Evolutionary conservation across 2,329 filamentous ascomycete genomes (phyloP).

Genomic region (Alternaria brassicicola): DNA sequence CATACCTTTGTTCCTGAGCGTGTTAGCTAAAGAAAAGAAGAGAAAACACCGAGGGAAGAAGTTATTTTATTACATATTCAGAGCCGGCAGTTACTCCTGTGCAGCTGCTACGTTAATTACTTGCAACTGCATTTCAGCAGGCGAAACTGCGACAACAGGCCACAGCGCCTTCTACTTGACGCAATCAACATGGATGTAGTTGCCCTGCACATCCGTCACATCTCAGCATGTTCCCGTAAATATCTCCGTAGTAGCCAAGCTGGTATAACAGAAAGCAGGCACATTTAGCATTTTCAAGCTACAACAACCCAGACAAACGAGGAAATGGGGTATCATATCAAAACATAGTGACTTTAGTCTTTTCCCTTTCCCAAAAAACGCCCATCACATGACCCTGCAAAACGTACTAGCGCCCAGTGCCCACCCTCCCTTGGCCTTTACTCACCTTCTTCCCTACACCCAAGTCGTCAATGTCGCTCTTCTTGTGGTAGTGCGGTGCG

Average conservation of each 20-base stretch:
- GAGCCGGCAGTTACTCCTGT: not conserved
- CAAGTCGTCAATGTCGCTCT: too few species aligned
- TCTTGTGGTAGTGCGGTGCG: constrained; percentile 69
- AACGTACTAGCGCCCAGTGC: not conserved
- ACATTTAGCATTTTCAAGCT: too few species aligned
- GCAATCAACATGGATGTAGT: not conserved
- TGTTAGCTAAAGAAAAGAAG: not conserved
- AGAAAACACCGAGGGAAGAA: not conserved
- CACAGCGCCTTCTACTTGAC: not conserved
- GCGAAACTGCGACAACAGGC: not conserved
- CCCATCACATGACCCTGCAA: not conserved
- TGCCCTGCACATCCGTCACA: not conserved
- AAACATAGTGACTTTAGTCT: not conserved
- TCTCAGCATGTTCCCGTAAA: not conserved
- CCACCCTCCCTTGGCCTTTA: constrained; percentile 59
- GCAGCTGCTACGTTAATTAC: not conserved
- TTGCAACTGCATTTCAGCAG: not conserved
- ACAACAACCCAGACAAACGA: not conserved
- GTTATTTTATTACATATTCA: not conserved
- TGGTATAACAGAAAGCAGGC: too few species aligned
- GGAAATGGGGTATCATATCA: not conserved
- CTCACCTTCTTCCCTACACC: constrained; percentile 51
- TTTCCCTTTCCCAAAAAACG: not conserved
- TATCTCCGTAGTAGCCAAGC: not conserved
- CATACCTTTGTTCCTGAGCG: not conserved